phyloP scores from a whole-genome alignment of 2,329 filamentous ascomycete genomes.

The Paradendryphiella salina region DNA sequence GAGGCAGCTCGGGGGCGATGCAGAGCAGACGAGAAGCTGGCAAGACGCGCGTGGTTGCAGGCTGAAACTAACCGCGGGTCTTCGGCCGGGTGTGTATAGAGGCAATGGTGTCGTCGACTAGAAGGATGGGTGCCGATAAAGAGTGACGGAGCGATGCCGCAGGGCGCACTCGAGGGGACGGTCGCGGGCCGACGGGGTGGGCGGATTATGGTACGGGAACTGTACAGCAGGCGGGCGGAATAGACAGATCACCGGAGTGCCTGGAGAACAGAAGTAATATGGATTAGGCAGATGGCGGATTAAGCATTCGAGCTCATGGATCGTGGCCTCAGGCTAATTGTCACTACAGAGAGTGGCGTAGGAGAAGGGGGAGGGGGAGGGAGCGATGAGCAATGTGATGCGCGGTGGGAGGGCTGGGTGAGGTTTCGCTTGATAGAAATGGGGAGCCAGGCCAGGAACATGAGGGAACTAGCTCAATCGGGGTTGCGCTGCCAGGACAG shows the following conservation, averaged over 20 bases:
- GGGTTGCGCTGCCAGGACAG: slow-evolving; percentile 14
- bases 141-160: slow-evolving; percentile 32
- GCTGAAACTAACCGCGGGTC: slow-evolving; percentile 10
- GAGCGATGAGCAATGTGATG: slow-evolving; percentile 14
- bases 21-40: slow-evolving; percentile 10
- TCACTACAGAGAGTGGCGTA: slow-evolving; percentile 2
- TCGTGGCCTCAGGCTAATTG: slow-evolving; percentile 19
- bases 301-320: slow-evolving; percentile 37
- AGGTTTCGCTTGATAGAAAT: slow-evolving; percentile 23
- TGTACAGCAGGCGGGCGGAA: slow-evolving; percentile 37
- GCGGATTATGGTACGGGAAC: slow-evolving; percentile 37
- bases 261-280: slow-evolving; percentile 46
- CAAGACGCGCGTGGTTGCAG: slow-evolving; percentile 5
- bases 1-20: slow-evolving; percentile 24
- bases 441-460: slow-evolving; percentile 19
- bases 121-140: slow-evolving; percentile 25
- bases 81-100: slow-evolving; percentile 15
- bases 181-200: slow-evolving; percentile 12
- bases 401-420: slow-evolving; percentile 12
- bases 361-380: slow-evolving; percentile 19
- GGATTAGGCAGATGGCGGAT: slow-evolving; percentile 41
- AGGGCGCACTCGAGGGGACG: slow-evolving; percentile 17
- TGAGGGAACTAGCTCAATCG: slow-evolving; percentile 12
- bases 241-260: slow-evolving; percentile 43
- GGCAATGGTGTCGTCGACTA: slow-evolving; percentile 15